Percentiles rank a stretch among this genome's conserved stretches.
Conservation (phyloP, 352 stramenopile genomes). For the Globisporangium perplexum region DNA sequence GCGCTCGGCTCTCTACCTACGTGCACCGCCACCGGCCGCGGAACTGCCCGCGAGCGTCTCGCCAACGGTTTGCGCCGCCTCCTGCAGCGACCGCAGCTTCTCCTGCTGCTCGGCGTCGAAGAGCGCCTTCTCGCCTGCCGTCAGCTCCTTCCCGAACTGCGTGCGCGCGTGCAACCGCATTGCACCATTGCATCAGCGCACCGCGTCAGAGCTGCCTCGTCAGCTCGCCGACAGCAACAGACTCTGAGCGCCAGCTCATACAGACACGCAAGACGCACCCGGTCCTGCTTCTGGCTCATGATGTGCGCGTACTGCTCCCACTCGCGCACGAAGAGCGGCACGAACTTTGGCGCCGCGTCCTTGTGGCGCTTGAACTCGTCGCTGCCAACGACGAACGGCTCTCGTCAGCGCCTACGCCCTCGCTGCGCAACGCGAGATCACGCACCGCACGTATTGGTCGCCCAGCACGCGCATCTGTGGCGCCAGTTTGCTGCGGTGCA, state of each 20-base stretch:
- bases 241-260: neutral
- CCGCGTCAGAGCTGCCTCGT: no score
- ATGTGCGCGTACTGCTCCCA: constrained; percentile 67
- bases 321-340: constrained; percentile 68
- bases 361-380: constrained; percentile 87
- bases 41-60: constrained; percentile 37
- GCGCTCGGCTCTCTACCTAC: neutral
- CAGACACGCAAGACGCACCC: constrained; percentile 17
- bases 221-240: neutral
- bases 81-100: constrained; percentile 63
- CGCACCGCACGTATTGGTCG: constrained; percentile 74
- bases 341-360: constrained; percentile 64
- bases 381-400: constrained; percentile 14
- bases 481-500: constrained; percentile 68
- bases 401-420: neutral
- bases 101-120: constrained; percentile 62
- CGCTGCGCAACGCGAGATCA: neutral
- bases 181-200: no score
- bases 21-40: neutral
- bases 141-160: constrained; percentile 69
- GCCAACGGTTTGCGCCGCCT: constrained; percentile 61
- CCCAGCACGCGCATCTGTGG: constrained; percentile 80
- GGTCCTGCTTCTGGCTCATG: constrained; percentile 46
- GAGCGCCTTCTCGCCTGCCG: constrained; percentile 43
- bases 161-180: neutral